Evolutionary conservation across 1,284 basidiomycete genomes (phyloP), one percentile per base, ranked within the genome.

Genomic region (Rugiboletus extremiorientalis): DNA sequence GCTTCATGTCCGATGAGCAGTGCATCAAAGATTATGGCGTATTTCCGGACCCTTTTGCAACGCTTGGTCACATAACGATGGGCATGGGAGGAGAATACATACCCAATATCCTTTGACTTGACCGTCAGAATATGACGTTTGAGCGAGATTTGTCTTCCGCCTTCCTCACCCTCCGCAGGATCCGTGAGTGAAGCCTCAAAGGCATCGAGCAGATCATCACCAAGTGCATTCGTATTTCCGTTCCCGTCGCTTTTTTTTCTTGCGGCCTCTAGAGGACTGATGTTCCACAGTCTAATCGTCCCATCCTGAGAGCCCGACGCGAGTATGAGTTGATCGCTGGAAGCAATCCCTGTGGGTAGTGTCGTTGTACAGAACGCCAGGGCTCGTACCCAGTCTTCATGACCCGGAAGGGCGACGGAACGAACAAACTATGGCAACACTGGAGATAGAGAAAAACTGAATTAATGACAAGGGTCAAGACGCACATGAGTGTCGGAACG

Each of bases 301-400:
- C 86, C 85, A 71, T 98, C 96, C 74, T 97, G 95, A 6, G 94
- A 94, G 3, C 93, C 96, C 18, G 94, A 95, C 2, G 96, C 94
- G 22, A 98, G 79, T 1, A 85, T 62, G 28, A 86, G 75, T 22
- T 78, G 71, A 46, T 79, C 74, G 12, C 69, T 69, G 11, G 67
- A 59, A 40, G 60, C 51, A 6, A 23, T 5, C 12, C 34, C 67
- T 12, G 41, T 2, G 8, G 52, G 46, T 20, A 49, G 23, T 15
- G 58, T 48, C 14, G 76, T 71, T 5, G 65, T 44, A 30, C 80
- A 80, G 71, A 97, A 92, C 4, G 87, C 80, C 28, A 98, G 80
- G 59, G 84, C 82, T 60, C 89, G 85, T 50, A 97, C 81, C 95
- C 95, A 98, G 70, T 98, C 95, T 77, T 96, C 91, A 68, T 98